Evolutionary conservation across 768 basidiomycete species (phyloP), one percentile per base, ranked within the genome.

Genomic region (Tremella yokohamensis): DNA sequence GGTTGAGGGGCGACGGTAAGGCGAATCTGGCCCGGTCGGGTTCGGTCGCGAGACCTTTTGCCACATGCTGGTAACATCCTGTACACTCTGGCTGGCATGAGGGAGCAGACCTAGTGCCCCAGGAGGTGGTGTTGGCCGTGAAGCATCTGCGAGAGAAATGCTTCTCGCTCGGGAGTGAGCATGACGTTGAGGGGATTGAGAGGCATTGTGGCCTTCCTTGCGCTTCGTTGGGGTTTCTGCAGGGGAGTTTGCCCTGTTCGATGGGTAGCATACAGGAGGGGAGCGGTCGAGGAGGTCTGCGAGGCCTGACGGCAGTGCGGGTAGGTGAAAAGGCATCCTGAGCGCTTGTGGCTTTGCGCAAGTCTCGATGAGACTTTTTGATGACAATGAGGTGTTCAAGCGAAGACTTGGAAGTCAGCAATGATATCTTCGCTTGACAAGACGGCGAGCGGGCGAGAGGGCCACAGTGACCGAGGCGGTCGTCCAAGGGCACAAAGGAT

Each of bases 231-330:
- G 42, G 6, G 42, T 45, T 4, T 16, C 22, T 16, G 42, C 42
- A 6, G 42, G 42, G 6, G 42, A 45, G 42, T 45, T 45, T 8
- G 42, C 42, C n/a, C 42, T n/a, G 22, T 45, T n/a, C n/a, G 56
- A 42, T 11, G 58, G 58, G 24, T 59, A 59, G 53, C 54, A 53
- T 8, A 59, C 58, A 6, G 58, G 52, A n/a, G 58, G 58, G 8
- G 52, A 54, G 4, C 25, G 56, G 26, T 59, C 58, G 44, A 59
- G 26, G 8, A 59, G 29, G 18, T 48, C 39, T 16, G 42, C n/a
- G 6, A 59, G 15, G 12, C 52, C 52, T 3, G 52, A 58, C 12
- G 57, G 57, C 13, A 58, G 42, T 18, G 49, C 26, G 4, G 58
- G 58, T 9, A 59, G 24, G 1, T 38, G 34, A n/a, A 52, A 34